phyloP scores from a whole-genome alignment of 202 grass and related monocot genomes.

The Musa balbisiana region DNA sequence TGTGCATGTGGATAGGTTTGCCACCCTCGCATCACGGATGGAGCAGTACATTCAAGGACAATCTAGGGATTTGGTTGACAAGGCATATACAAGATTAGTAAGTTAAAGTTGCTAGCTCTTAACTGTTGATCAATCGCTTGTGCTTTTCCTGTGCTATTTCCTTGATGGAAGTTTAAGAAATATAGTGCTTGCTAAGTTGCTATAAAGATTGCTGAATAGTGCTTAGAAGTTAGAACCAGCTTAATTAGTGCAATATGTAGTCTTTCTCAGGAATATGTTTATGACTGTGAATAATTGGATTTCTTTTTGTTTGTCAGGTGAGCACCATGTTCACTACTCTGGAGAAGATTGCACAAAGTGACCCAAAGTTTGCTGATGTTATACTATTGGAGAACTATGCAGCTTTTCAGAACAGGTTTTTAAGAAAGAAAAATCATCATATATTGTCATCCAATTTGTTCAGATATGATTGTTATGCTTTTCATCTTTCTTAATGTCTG shows the following conservation, averaged over 20 bases:
- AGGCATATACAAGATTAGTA: conserved; percentile 94
- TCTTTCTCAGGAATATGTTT: not conserved
- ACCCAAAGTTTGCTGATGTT: conserved; percentile 79
- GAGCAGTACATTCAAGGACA: conserved; percentile 99
- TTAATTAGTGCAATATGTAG: not conserved
- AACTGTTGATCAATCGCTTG: not conserved
- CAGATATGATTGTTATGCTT: conserved; percentile 2
- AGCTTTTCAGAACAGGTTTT: conserved; percentile 93
- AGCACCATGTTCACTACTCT: conserved; percentile 94
- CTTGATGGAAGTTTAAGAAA: conserved; percentile 4
- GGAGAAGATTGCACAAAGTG: conserved; percentile 96
- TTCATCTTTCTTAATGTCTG: too few relatives aligned
- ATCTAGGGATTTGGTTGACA: conserved; percentile 95
- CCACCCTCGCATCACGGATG: conserved; percentile 94
- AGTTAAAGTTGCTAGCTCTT: conserved; percentile 22
- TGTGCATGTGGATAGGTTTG: conserved; percentile 52
- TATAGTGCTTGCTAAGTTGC: not conserved
- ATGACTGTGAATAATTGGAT: not conserved
- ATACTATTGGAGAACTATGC: conserved; percentile 95
- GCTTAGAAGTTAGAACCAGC: not conserved
- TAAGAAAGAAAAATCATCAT: conserved; percentile 12
- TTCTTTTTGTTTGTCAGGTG: conserved; percentile 40
- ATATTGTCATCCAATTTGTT: conserved; percentile 8
- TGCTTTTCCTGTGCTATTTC: not conserved
- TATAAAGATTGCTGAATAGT: not conserved